These are phyloP conservation scores for Fusarium subtropicale DNA, from an alignment of 2,329 filamentous ascomycete species.

Conservation along the genomic window DNA sequence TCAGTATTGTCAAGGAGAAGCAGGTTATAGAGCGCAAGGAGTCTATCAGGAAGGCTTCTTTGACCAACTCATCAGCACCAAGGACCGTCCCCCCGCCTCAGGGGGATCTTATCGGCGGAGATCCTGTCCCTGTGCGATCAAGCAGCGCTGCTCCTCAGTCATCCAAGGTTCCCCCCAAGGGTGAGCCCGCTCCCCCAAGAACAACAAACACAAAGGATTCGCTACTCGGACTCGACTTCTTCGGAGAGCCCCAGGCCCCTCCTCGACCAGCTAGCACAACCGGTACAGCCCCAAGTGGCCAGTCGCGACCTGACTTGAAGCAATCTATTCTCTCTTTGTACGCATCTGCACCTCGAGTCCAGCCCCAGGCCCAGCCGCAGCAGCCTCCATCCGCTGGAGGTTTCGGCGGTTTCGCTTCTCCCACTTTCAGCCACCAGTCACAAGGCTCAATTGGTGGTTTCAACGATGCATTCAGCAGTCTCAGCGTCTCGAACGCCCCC, in stretches of 20 bases:
- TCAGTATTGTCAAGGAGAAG: conserved; percentile 74
- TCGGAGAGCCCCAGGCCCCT: conserved; percentile 79
- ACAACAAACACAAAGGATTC: conserved; percentile 86
- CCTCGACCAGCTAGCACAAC: conserved; percentile 85
- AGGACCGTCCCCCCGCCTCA: conserved; percentile 58
- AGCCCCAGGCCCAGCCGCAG: conserved; percentile 63
- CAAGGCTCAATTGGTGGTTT: conserved; percentile 70
- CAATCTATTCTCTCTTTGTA: conserved; percentile 98
- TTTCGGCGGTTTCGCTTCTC: conserved; percentile 75
- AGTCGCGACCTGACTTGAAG: conserved; percentile 92
- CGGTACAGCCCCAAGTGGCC: conserved; percentile 68
- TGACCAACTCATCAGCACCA: conserved; percentile 57
- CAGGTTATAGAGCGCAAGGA: conserved; percentile 71
- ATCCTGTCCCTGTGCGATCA: conserved; percentile 75
- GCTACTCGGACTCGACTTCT: conserved; percentile 90
- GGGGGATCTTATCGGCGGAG: conserved; percentile 86
- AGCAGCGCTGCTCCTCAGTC: conserved; percentile 77
- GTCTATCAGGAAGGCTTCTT: conserved; percentile 69
- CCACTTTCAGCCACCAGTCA: conserved; percentile 63
- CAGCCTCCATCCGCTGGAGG: conserved; percentile 66
- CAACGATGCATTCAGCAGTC: conserved; percentile 76
- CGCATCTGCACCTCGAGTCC: conserved; percentile 83
- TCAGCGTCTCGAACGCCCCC: conserved; percentile 58
- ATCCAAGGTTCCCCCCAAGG: conserved; percentile 68
- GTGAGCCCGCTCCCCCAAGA: conserved; percentile 73